phyloP scores from a whole-genome alignment of 805 yeast species.

The Metschnikowia proteae region DNA sequence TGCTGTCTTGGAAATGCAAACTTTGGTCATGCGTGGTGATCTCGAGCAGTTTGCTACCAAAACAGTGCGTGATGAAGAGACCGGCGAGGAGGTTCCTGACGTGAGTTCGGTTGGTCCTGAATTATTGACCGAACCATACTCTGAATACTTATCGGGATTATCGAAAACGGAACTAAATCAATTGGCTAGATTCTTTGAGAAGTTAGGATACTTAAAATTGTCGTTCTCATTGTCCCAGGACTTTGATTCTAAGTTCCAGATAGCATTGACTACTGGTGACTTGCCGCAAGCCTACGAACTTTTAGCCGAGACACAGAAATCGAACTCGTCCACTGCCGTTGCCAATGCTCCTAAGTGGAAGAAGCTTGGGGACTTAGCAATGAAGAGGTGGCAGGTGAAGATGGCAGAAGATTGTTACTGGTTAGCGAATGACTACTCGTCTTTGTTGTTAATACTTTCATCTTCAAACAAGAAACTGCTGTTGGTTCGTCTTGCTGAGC shows the following conservation, averaged over 20 bases:
- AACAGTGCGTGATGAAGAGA: conserved; percentile 30
- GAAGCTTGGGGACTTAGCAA: conserved; percentile 81
- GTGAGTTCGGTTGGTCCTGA: conserved; percentile 46
- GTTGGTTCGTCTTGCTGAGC: conserved; percentile 58
- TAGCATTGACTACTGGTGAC: conserved; percentile 74
- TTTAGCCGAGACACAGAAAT: conserved; percentile 31
- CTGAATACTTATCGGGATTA: conserved; percentile 50
- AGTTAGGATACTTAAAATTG: conserved; percentile 81
- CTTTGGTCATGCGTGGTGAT: conserved; percentile 92
- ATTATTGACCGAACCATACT: conserved; percentile 50
- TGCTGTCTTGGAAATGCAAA: conserved; percentile 90
- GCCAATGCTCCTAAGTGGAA: conserved; percentile 67
- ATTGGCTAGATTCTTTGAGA: conserved; percentile 88
- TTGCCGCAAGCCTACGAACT: conserved; percentile 64
- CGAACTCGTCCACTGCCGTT: conserved; percentile 45
- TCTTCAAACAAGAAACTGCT: conserved; percentile 68
- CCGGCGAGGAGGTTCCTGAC: conserved; percentile 39
- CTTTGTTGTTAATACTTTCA: conserved; percentile 76
- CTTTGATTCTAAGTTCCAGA: conserved; percentile 85
- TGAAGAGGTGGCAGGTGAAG: conserved; percentile 71
- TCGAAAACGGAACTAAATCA: conserved; percentile 67
- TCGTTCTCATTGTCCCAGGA: conserved; percentile 84
- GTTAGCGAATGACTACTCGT: conserved; percentile 75
- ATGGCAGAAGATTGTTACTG: conserved; percentile 78
- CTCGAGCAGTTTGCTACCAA: conserved; percentile 55